Conservation (phyloP, 2,329 filamentous ascomycete species). For the Aspergillus sp. region DNA sequence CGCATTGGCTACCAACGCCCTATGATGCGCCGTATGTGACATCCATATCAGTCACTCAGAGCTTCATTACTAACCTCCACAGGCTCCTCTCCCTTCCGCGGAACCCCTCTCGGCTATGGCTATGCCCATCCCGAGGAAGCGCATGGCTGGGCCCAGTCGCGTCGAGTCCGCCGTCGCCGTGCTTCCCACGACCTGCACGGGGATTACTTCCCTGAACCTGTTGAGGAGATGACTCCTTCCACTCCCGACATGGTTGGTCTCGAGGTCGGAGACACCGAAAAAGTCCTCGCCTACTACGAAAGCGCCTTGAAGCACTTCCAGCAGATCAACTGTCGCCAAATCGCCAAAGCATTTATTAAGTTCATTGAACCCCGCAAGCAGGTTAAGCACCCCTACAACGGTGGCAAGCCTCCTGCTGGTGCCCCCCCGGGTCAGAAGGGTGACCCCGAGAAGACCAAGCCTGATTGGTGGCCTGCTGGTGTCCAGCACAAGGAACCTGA, state of each 20-base stretch:
- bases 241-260: slow-evolving; percentile 24
- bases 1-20: slow-evolving; percentile 24
- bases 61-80: neutral
- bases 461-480: slow-evolving; percentile 39
- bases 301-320: slow-evolving; percentile 38
- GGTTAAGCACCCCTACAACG: slow-evolving; percentile 44
- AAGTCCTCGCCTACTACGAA: slow-evolving; percentile 35
- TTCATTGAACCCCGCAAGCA: slow-evolving; percentile 44
- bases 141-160: slow-evolving; percentile 9
- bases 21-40: slow-evolving; percentile 21
- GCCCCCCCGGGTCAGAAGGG: slow-evolving; percentile 31
- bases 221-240: slow-evolving; percentile 15
- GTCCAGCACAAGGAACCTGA: slow-evolving; percentile 45
- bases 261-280: slow-evolving; percentile 34
- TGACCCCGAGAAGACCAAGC: slow-evolving; percentile 41
- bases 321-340: slow-evolving; percentile 40
- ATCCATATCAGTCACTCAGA: neutral
- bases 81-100: slow-evolving; percentile 9
- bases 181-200: slow-evolving; percentile 12
- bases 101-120: slow-evolving; percentile 13
- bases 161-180: slow-evolving; percentile 26
- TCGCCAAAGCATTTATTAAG: slow-evolving; percentile 43
- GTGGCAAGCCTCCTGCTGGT: slow-evolving; percentile 29
- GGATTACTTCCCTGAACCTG: slow-evolving; percentile 17
- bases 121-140: slow-evolving; percentile 5